Conservation (phyloP, 176 grass and related monocot species). For the Bothriochloa decipiens region DNA sequence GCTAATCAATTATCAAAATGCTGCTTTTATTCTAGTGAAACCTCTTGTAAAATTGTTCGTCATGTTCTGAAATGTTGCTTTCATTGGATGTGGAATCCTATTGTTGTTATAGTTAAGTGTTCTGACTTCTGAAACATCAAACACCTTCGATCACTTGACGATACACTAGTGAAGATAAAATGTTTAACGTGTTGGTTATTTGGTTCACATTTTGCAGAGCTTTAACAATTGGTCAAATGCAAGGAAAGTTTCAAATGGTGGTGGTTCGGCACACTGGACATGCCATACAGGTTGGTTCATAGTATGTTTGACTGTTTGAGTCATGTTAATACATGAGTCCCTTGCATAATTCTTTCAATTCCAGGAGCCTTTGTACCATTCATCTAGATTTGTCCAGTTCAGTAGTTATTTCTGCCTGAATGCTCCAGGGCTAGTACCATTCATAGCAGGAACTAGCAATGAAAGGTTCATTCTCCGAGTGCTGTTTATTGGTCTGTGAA, state of each 20-base stretch:
- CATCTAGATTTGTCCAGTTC: background rate
- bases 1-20: background rate
- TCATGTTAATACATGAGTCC: background rate
- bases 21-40: constrained; percentile 11
- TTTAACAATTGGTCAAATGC: constrained; percentile 99
- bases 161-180: constrained; percentile 19
- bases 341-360: constrained; percentile 27
- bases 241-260: constrained; percentile 98
- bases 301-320: constrained; percentile 22
- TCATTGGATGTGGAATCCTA: background rate
- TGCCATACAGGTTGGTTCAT: constrained; percentile 87
- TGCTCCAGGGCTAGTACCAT: too few relatives aligned
- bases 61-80: constrained; percentile 9
- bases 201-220: constrained; percentile 53
- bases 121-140: constrained; percentile 32
- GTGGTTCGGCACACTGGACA: constrained; percentile 90
- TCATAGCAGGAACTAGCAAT: background rate
- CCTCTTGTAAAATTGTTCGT: constrained; percentile 22
- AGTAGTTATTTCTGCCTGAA: background rate
- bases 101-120: constrained; percentile 3
- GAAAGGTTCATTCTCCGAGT: constrained; percentile 3
- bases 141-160: background rate
- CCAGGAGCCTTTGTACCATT: background rate
- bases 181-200: constrained; percentile 31
- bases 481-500: background rate